Evolutionary conservation across 306 rosid species (phyloP).

Genomic region (Mucuna pruriens): DNA sequence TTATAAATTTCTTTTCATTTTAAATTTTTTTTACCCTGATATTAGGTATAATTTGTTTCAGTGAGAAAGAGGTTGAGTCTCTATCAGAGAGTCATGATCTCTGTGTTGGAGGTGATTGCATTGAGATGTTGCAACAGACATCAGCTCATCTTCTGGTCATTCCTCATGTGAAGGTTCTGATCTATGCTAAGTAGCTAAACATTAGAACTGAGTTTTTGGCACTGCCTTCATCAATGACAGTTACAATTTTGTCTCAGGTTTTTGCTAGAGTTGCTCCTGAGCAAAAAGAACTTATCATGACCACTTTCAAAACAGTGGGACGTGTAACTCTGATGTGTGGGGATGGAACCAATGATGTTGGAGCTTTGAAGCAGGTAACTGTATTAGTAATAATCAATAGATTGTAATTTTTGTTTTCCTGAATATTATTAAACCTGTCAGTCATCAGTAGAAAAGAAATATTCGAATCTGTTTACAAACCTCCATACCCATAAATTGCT

Average conservation of each 20-base stretch:
- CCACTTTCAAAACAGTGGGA: slow-evolving; percentile 94
- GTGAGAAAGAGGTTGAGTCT: slow-evolving; percentile 79
- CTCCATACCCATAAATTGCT: neutral
- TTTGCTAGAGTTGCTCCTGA: slow-evolving; percentile 99
- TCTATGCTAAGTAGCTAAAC: slow-evolving; percentile 19
- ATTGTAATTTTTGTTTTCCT: neutral
- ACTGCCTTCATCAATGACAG: slow-evolving; percentile 37
- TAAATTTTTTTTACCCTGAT: slow-evolving; percentile 25
- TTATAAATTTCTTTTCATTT: neutral
- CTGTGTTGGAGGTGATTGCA: slow-evolving; percentile 95
- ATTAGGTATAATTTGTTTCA: slow-evolving; percentile 43
- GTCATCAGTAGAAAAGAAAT: slow-evolving; percentile 16
- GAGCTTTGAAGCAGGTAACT: slow-evolving; percentile 96
- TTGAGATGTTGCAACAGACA: slow-evolving; percentile 88
- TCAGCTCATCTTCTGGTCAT: slow-evolving; percentile 75
- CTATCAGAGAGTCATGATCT: slow-evolving; percentile 91
- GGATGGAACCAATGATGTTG: slow-evolving; percentile 98
- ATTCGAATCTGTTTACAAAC: slow-evolving; percentile 2
- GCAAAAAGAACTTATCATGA: slow-evolving; percentile 97
- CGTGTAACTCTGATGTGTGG: slow-evolving; percentile 97
- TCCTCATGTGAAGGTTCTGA: slow-evolving; percentile 81
- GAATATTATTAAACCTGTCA: slow-evolving; percentile 38
- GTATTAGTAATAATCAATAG: slow-evolving; percentile 11
- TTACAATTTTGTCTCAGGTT: slow-evolving; percentile 60
- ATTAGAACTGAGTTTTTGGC: slow-evolving; percentile 23